Conservation (phyloP, 345 rosid genomes). For the Aquilaria sinensis region DNA sequence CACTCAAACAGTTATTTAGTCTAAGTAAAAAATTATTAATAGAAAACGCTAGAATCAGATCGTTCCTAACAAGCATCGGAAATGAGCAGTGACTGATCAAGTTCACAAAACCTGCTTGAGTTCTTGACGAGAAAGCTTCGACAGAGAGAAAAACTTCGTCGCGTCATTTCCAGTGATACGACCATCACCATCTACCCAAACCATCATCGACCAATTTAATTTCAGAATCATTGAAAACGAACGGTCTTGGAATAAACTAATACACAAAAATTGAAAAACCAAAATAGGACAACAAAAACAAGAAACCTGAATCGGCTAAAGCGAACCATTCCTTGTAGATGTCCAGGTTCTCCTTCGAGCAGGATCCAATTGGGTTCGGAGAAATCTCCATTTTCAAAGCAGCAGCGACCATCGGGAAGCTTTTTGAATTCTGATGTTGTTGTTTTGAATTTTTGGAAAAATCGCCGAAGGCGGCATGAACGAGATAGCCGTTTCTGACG, state of each 20-base stretch:
- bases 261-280: not conserved
- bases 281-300: not conserved
- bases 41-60: no score
- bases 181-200: constrained; percentile 64
- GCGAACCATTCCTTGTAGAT: constrained; percentile 82
- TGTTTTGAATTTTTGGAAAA: not conserved
- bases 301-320: constrained; percentile 71
- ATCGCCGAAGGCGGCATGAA: constrained; percentile 2
- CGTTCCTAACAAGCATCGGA: no score
- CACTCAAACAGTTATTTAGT: not conserved
- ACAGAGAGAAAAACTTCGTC: constrained; percentile 68
- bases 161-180: constrained; percentile 80
- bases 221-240: not conserved
- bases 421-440: constrained; percentile 16
- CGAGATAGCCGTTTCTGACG: not conserved
- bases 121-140: constrained; percentile 81
- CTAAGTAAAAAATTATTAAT: not conserved
- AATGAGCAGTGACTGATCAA: not conserved
- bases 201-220: not conserved
- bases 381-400: constrained; percentile 34
- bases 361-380: constrained; percentile 27
- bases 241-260: not conserved
- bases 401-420: constrained; percentile 3
- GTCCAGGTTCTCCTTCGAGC: constrained; percentile 63
- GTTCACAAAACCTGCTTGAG: constrained; percentile 64